Evolutionary conservation across 148 eudicot genomes (phyloP), one percentile per base, ranked within the genome.

Genomic region (Selenicereus undatus): DNA sequence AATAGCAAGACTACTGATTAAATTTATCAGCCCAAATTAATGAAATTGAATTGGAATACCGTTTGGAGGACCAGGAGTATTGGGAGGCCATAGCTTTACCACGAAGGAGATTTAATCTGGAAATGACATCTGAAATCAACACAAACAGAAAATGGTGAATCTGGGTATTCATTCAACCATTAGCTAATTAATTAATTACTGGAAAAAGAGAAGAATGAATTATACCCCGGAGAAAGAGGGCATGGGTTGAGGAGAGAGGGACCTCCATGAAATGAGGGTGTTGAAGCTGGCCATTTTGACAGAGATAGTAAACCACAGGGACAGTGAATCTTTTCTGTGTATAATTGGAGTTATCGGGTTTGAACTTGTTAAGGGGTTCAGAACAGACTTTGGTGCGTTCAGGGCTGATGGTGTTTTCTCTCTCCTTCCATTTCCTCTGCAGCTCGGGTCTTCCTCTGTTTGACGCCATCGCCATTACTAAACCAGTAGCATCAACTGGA

Each of bases 61-160:
- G 81, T 79, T 94, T 94, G 54, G 93, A 90, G 45, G 98, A 93
- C 98, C 98, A 94, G 27, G 97, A 91, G 73, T 94, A 94, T 79
- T 79, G 85, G 48, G 79, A 71, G 26, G 97, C 88, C 93, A 94
- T 94, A 82, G 92, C 91, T 81, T 91, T 88, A 5, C 98, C 98
- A 13, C 98, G 97, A 56, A 94, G 97, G 30, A 87, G 86, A 83
- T 90, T 90, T 76, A 94, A 84, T 27, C 98, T 89, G 80, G 79
- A 75, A n/a, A 94, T 82, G 66, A 94, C 97, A 87, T 94, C 98
- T 92, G 87, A 17, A 62, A 9, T 42, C 62, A 2, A 54, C 26
- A 27, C 35, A 66, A 27, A 16, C 71, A 66, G 32, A 64, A 66
- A 27, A 66, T 27, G 71, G 71, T 66, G 71, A 66, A 66, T 66